Evolutionary conservation across 257 asterid genomes (phyloP), one percentile per base, ranked within the genome.

Genomic region (Handroanthus guayacan): DNA sequence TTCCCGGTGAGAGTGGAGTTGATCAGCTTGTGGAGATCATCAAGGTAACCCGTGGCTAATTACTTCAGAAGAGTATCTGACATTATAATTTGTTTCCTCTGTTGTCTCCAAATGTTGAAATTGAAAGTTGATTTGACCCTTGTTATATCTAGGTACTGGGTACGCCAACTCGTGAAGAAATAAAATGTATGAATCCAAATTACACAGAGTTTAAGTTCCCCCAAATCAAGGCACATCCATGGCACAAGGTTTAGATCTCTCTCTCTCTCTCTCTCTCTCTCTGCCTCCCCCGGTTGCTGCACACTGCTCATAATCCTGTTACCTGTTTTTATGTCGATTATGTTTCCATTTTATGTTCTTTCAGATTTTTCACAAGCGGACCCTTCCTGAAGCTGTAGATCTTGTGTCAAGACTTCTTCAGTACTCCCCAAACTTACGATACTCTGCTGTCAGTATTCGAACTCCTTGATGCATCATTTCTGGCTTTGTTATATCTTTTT

Each of bases 1-100:
- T 92, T 79, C 97, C 96, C 9, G 97, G 97, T 41, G 97, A 92
- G 83, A 90, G 93, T 81, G 96, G 97, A 80, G 97, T 92, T 0
- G 95, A 92, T 69, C 97, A 92, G 89, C 93, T 92, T 41, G 96
- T 92, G 58, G 97, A 92, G 79, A 92, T 90, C 47, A 92, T 92
- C 84, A 92, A 90, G 96, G 97, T 90, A 80, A 67, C 50, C 69
- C 3, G 31, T 54, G 50, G 73, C 72, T 17, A 45, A 41, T 52
- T 58, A 65, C 51, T 65, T 18, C 2, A 37, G 61, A 74, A 44
- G 14, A 37, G 43, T 18, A 61, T 39, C 41, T 39, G 36, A 45
- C 43, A 3, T 11, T 25, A 12, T 34, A 56, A 61, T 50, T 65
- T 36, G 11, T 37, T 63, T 71, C 25, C 43, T 1, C 69, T 77